Percentiles rank a stretch among this genome's conserved stretches.
These are phyloP conservation scores for Paraphaeosphaeria sporulosa DNA, from an alignment of 2,329 filamentous ascomycete species.

Conservation along the genomic window DNA sequence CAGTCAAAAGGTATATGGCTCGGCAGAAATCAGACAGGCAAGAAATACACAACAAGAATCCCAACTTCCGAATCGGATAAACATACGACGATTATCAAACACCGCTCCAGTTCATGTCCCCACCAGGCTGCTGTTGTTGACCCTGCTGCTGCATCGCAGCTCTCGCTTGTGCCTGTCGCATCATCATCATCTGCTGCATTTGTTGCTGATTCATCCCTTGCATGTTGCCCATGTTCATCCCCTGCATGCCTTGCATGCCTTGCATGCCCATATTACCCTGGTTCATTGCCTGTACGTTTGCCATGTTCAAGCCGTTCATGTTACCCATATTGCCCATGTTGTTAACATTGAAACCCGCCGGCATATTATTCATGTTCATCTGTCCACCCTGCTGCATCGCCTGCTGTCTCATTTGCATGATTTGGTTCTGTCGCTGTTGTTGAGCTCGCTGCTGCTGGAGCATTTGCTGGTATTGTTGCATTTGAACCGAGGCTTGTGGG, in stretches of 20 bases:
- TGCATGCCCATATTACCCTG: slow-evolving; percentile 30
- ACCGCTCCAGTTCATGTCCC: slow-evolving; percentile 39
- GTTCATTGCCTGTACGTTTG: slow-evolving; percentile 31
- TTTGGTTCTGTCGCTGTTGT: slow-evolving; percentile 44
- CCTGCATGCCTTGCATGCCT: slow-evolving; percentile 24
- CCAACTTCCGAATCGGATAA: background rate
- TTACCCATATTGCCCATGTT: slow-evolving; percentile 38
- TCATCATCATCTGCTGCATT: slow-evolving; percentile 44
- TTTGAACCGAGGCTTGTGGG: slow-evolving; percentile 35
- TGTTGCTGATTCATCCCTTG: slow-evolving; percentile 41
- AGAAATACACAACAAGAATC: background rate
- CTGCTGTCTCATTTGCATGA: slow-evolving; percentile 43
- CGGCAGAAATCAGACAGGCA: background rate
- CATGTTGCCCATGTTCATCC: slow-evolving; percentile 30
- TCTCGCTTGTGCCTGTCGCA: slow-evolving; percentile 42
- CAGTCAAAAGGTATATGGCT: background rate
- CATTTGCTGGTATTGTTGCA: slow-evolving; percentile 45
- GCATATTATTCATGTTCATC: slow-evolving; percentile 41
- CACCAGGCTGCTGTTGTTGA: slow-evolving; percentile 30
- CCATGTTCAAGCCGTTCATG: slow-evolving; percentile 26
- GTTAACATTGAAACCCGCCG: slow-evolving; percentile 33
- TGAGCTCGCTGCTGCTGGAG: slow-evolving; percentile 45
- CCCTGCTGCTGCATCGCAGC: slow-evolving; percentile 32
- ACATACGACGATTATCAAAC: slow-evolving; percentile 18
- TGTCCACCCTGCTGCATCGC: slow-evolving; percentile 37